Percentiles rank a stretch among this genome's conserved stretches.
These are phyloP conservation scores for Hypoxylon rubiginosum DNA, from an alignment of 2,329 filamentous ascomycete genomes.

Conservation along the genomic window DNA sequence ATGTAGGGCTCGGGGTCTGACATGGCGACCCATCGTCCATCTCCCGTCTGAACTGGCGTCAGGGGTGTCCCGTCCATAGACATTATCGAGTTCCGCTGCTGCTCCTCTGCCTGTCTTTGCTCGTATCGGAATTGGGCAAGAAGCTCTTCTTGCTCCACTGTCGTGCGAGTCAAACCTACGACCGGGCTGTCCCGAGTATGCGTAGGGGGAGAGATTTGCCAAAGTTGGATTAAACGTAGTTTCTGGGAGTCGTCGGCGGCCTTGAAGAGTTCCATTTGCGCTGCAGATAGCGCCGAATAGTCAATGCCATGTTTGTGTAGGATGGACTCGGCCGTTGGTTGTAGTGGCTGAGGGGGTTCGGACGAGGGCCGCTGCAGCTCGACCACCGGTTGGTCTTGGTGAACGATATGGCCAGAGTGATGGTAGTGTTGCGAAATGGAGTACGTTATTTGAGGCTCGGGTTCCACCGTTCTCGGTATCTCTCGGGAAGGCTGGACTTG, in stretches of 20 bases:
- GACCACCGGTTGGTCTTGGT: slow-evolving; percentile 54
- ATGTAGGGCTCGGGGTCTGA: slow-evolving; percentile 84
- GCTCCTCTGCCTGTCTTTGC: slow-evolving; percentile 59
- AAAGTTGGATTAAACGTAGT: slow-evolving; percentile 82
- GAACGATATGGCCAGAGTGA: slow-evolving; percentile 77
- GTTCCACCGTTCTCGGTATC: slow-evolving; percentile 50
- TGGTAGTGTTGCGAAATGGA: slow-evolving; percentile 86
- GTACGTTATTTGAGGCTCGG: slow-evolving; percentile 70
- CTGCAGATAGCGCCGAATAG: slow-evolving; percentile 75
- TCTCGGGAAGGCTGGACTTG: slow-evolving; percentile 47
- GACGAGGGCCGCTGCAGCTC: slow-evolving; percentile 63
- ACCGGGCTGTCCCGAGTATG: slow-evolving; percentile 67
- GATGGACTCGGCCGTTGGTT: slow-evolving; percentile 67
- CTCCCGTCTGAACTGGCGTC: slow-evolving; percentile 64
- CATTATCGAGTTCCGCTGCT: slow-evolving; percentile 58
- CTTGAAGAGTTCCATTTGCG: slow-evolving; percentile 83
- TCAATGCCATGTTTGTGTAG: slow-evolving; percentile 78
- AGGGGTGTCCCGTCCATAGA: slow-evolving; percentile 68
- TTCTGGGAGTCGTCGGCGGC: slow-evolving; percentile 80
- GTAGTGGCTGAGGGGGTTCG: slow-evolving; percentile 63
- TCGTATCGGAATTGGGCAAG: slow-evolving; percentile 74
- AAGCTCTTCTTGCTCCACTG: slow-evolving; percentile 69
- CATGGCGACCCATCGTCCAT: slow-evolving; percentile 65
- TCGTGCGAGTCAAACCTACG: slow-evolving; percentile 66
- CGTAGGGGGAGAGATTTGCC: slow-evolving; percentile 82